A percentile compares a stretch with the other conserved stretches of the same genome.
These are phyloP conservation scores for Salix dunnii DNA, from an alignment of 345 rosid species.

Conservation along the genomic window DNA sequence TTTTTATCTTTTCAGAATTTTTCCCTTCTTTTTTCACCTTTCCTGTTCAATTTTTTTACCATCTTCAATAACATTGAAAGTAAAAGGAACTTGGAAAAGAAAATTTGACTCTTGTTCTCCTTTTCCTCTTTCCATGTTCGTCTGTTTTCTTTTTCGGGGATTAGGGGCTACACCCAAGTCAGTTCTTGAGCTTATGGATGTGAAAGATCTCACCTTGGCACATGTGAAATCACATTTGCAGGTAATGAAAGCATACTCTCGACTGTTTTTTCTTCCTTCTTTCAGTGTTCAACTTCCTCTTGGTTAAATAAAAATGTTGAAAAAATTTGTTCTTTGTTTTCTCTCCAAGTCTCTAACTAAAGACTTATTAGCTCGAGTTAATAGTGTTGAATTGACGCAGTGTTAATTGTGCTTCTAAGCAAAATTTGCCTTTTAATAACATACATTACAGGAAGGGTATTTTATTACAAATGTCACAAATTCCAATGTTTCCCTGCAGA, in stretches of 20 bases:
- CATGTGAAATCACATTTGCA: slow-evolving; percentile 98
- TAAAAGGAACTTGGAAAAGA: slow-evolving; percentile 6
- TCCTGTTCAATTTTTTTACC: slow-evolving; percentile 1
- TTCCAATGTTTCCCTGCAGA: slow-evolving; percentile 52
- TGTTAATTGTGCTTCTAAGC: slow-evolving; percentile 6
- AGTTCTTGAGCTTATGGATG: slow-evolving; percentile 99
- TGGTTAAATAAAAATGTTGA: not conserved
- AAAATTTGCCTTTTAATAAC: slow-evolving; percentile 23
- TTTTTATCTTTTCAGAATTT: not conserved
- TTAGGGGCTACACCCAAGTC: slow-evolving; percentile 96
- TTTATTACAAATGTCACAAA: slow-evolving; percentile 33
- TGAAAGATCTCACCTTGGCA: slow-evolving; percentile 96
- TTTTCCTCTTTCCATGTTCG: not conserved
- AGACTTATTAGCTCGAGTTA: not conserved
- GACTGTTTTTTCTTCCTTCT: not conserved
- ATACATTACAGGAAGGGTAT: slow-evolving; percentile 30
- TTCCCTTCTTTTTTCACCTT: not conserved
- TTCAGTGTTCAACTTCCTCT: not conserved
- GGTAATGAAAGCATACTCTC: slow-evolving; percentile 38
- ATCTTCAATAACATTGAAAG: not conserved
- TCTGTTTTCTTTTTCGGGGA: slow-evolving; percentile 11
- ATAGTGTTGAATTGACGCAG: not conserved
- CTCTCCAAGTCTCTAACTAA: not conserved
- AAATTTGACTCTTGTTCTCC: slow-evolving; percentile 14
- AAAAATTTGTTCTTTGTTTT: not conserved